Percentiles rank a stretch among this genome's conserved stretches.
These are phyloP conservation scores for Tylopilus sp. DNA, from an alignment of 768 basidiomycete genomes.

Conservation along the genomic window DNA sequence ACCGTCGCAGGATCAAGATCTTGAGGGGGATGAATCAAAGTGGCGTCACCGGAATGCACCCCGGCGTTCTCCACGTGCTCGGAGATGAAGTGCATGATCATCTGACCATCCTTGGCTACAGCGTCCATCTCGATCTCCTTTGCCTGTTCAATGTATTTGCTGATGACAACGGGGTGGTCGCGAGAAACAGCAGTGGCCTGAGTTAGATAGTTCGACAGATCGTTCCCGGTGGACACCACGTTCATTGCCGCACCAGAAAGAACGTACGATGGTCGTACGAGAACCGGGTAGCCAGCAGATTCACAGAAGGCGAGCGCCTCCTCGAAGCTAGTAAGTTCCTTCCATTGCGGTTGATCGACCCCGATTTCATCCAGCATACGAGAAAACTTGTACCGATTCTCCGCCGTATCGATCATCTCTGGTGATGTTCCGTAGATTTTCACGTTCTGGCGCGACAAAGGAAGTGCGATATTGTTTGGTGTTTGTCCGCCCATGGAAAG, in stretches of 20 bases:
- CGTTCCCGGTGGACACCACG: constrained; percentile 91
- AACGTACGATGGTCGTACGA: constrained; percentile 96
- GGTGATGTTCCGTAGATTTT: constrained; percentile 98
- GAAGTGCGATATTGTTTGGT: constrained; percentile 97
- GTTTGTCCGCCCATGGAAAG: constrained; percentile 98
- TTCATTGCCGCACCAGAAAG: constrained; percentile 99
- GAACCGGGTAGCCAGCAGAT: constrained; percentile 91
- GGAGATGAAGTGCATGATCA: constrained; percentile 99
- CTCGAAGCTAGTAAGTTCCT: constrained; percentile 88
- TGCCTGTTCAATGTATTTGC: constrained; percentile 98
- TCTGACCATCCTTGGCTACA: constrained; percentile 92
- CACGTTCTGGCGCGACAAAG: constrained; percentile 94
- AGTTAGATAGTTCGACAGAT: constrained; percentile 86
- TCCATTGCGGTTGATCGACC: constrained; percentile 98
- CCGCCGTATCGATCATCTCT: constrained; percentile 99
- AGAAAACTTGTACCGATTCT: constrained; percentile 99
- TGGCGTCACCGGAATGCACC: constrained; percentile 98
- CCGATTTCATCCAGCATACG: constrained; percentile 95
- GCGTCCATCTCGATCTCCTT: constrained; percentile 99
- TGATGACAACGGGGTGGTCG: constrained; percentile 96
- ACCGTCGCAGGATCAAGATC: constrained; percentile 97
- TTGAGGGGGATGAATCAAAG: constrained; percentile 96
- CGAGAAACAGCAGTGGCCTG: constrained; percentile 96
- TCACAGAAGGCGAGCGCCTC: constrained; percentile 89
- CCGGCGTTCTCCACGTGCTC: constrained; percentile 99